Base-by-base conservation (phyloP, 176 grass and related monocot species). In the Musa itinerans region DNA sequence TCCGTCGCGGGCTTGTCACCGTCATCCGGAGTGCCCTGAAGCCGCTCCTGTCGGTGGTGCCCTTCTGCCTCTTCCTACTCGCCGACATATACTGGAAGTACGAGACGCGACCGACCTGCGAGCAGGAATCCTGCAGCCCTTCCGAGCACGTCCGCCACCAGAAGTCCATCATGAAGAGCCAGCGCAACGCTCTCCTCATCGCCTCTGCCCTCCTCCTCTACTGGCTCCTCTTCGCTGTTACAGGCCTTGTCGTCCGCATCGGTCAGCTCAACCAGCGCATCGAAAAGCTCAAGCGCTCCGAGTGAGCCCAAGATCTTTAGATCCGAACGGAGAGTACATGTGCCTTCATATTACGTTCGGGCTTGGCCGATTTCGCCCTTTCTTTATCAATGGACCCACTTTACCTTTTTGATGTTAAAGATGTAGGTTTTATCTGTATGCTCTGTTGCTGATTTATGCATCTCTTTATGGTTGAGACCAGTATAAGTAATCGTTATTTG, bases 31-130 rank as follows among this genome's bases (percentile, higher is more conserved):
- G 79, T 66, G 87, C 90, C 73, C 90, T 97, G 55, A 97, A 85
- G 90, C 93, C 93, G 48, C 90, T 97, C 85, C 81, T 97, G 27
- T 86, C 93, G 14, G 83, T 96, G 61, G 85, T 96, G 49, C 93
- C 93, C 59, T 96, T 96, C 83, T 96, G 93, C 71, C 83, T 96
- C 59, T 96, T 96, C 74, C 87, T 96, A 12, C 81, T 90, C 61
- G 83, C 90, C 83, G 93, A 96, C 76, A 96, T 96, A 74, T 96
- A 96, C 85, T 97, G 93, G 93, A 97, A 97, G 83, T 97, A 97
- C 86, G 93, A 97, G 75, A 97, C 68, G 6, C 83, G 87, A 11
- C 93, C 90, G 49, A 87, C 87, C 77, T 93, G 93, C 79, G 78
- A 78, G 81, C 76, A 88, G 81, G 90, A 93, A 71, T 83, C 88